Evolutionary conservation across 2,329 filamentous ascomycete species (phyloP).

Genomic region (Beauveria bassiana): DNA sequence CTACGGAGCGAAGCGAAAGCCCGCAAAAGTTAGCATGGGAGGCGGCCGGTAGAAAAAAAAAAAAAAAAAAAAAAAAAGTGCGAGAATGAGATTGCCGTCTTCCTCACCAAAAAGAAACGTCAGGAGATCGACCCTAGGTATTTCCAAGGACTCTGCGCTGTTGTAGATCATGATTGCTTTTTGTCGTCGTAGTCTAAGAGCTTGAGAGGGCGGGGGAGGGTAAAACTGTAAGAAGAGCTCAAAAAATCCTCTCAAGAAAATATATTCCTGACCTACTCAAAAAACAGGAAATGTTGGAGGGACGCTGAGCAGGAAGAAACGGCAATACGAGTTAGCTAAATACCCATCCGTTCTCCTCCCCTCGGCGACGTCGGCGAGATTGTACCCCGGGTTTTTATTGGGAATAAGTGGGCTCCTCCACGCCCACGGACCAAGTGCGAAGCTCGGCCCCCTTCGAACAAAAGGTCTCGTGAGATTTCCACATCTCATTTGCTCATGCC

Average conservation of each 20-base stretch:
- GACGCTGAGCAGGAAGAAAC: neutral
- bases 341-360: neutral
- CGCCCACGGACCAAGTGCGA: neutral
- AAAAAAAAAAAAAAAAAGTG: neutral
- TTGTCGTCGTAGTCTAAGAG: neutral
- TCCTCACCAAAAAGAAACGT: constrained; percentile 35
- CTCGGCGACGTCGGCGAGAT: neutral
- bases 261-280: too few species aligned
- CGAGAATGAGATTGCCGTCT: neutral
- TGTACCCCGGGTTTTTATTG: neutral
- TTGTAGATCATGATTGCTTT: constrained; percentile 28
- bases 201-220: neutral
- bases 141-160: constrained; percentile 20
- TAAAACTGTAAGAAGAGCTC: too few species aligned
- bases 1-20: constrained; percentile 17
- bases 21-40: neutral
- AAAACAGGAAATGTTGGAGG: too few species aligned
- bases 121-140: constrained; percentile 35
- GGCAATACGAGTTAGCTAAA: neutral
- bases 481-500: neutral
- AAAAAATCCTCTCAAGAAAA: too few species aligned
- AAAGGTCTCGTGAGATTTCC: neutral
- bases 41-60: too few species aligned
- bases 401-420: neutral
- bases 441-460: neutral